Percentiles rank a stretch among this genome's conserved stretches.
Conservation (phyloP, 371 early-diverging fungal species). For the Blyttiomyces sp. region DNA sequence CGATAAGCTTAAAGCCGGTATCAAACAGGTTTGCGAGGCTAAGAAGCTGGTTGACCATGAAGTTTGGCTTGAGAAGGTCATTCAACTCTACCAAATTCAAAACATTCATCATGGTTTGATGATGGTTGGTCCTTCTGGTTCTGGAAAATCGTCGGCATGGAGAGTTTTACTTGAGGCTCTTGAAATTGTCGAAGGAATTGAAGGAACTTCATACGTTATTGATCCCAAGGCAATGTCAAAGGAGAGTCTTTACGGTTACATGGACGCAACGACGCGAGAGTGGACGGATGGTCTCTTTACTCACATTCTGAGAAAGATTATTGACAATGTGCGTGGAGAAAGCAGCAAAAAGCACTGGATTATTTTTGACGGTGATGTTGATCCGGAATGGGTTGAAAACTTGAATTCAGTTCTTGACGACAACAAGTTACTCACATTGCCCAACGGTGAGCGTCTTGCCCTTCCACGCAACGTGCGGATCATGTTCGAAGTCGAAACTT, state of each 20-base stretch:
- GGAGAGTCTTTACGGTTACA: conserved; percentile 91
- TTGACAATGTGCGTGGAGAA: conserved; percentile 97
- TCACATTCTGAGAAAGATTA: conserved; percentile 91
- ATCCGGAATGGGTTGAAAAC: conserved; percentile 99
- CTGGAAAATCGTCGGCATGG: conserved; percentile 94
- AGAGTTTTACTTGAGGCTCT: conserved; percentile 85
- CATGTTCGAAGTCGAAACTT: conserved; percentile 98
- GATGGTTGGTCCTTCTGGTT: conserved; percentile 98
- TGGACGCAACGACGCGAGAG: conserved; percentile 97
- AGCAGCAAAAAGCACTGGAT: conserved; percentile 94
- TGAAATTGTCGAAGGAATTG: conserved; percentile 81
- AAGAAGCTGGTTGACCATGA: conserved; percentile 72
- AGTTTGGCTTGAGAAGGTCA: conserved; percentile 93
- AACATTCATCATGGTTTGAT: conserved; percentile 97
- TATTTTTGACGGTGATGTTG: conserved; percentile 98
- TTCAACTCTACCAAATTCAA: conserved; percentile 96
- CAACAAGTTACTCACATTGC: conserved; percentile 93
- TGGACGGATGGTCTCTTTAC: conserved; percentile 99
- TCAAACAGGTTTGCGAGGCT: conserved; percentile 76
- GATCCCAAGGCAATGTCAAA: conserved; percentile 98
- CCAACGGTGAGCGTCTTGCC: conserved; percentile 97
- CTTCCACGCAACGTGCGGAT: conserved; percentile 95
- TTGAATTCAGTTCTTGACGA: conserved; percentile 97
- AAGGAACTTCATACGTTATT: conserved; percentile 90
- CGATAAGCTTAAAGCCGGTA: conserved; percentile 68